A percentile compares a stretch with the other conserved stretches of the same genome.
phyloP scores from a whole-genome alignment of 192 early-diverging fungal species.

The Gigaspora rosea region DNA sequence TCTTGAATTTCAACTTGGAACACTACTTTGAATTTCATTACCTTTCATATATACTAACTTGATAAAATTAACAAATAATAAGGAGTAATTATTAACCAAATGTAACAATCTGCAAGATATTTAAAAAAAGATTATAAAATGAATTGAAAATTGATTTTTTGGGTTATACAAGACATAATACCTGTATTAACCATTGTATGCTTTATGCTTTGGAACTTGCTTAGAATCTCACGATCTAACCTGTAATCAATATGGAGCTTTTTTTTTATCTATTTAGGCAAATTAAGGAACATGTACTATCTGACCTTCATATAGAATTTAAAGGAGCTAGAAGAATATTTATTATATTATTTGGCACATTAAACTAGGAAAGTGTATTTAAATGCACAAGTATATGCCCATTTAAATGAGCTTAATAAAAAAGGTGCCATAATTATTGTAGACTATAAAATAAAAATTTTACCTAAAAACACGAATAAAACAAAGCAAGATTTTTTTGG shows the following conservation, averaged over 20 bases:
- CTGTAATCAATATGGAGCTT: neutral
- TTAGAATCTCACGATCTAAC: neutral
- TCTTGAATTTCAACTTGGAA: neutral
- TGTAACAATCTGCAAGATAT: neutral
- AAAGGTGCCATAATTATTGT: too few species aligned
- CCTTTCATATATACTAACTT: neutral
- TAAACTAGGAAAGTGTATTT: too few species aligned
- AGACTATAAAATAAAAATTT: slow-evolving; percentile 17
- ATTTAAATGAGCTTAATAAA: too few species aligned
- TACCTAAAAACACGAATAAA: neutral
- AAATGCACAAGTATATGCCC: too few species aligned
- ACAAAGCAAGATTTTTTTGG: neutral
- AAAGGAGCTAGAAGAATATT: neutral
- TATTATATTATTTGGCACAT: slow-evolving; percentile 6
- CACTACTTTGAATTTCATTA: neutral
- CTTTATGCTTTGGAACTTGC: neutral
- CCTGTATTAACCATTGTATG: slow-evolving; percentile 2
- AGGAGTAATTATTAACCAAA: neutral
- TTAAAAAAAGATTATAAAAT: too few species aligned
- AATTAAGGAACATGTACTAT: neutral
- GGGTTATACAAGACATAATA: neutral
- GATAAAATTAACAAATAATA: too few species aligned
- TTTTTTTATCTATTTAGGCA: neutral
- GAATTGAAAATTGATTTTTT: neutral
- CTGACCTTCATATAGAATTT: neutral